Conservation (phyloP, 306 rosid genomes). For the Sindora glabra region DNA sequence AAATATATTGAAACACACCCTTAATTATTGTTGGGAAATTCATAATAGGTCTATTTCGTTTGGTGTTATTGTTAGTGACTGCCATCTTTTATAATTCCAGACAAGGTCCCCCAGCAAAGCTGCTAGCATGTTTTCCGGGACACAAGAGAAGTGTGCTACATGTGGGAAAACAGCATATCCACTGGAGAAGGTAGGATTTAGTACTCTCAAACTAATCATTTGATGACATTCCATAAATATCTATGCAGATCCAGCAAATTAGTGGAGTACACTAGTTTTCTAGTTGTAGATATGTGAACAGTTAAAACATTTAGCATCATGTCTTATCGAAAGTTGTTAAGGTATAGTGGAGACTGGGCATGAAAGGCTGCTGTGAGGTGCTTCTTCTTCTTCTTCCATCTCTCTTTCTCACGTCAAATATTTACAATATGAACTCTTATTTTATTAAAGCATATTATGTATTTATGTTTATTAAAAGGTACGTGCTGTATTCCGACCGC, state of each 20-base stretch:
- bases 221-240: background rate
- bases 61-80: constrained; percentile 17
- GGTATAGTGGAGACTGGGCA: too few species aligned
- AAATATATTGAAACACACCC: constrained; percentile 1
- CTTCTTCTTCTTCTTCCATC: too few species aligned
- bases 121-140: constrained; percentile 93
- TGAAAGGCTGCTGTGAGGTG: too few species aligned
- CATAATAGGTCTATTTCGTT: background rate
- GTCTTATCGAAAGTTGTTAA: too few species aligned
- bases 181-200: constrained; percentile 66
- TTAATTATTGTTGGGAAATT: background rate
- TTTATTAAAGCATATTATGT: too few species aligned
- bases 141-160: constrained; percentile 89
- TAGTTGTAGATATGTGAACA: background rate
- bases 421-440: too few species aligned
- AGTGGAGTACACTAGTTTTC: background rate
- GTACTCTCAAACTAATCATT: background rate
- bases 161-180: constrained; percentile 95
- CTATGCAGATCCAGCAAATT: background rate
- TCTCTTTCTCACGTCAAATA: too few species aligned
- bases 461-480: background rate
- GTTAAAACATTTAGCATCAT: too few species aligned
- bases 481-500: background rate
- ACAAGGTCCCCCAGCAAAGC: constrained; percentile 92
- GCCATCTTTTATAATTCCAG: constrained; percentile 35